Evolutionary conservation across 495 filamentous ascomycete species (phyloP).

Genomic region (Trichoderma orchidacearum): DNA sequence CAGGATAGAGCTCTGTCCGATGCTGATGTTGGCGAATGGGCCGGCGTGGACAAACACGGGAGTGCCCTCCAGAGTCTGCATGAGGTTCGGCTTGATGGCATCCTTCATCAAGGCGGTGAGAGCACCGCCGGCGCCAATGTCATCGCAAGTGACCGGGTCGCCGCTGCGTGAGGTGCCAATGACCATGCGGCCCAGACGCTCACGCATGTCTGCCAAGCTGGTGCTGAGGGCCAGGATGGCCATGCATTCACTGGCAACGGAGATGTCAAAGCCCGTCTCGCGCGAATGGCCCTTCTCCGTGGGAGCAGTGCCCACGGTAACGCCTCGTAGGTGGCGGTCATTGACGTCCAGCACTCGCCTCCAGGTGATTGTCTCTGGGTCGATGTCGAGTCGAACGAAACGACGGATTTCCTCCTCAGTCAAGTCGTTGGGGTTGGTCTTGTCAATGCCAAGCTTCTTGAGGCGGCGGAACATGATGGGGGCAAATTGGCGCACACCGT

Average conservation of each 20-base stretch:
- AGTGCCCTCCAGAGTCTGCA: conserved; percentile 96
- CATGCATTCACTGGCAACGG: conserved; percentile 96
- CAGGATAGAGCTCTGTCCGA: conserved; percentile 86
- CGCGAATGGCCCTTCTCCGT: conserved; percentile 81
- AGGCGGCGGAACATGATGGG: conserved; percentile 84
- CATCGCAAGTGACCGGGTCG: conserved; percentile 90
- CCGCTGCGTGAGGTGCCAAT: conserved; percentile 73
- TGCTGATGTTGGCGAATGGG: conserved; percentile 96
- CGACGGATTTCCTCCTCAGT: conserved; percentile 76
- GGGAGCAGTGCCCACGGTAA: conserved; percentile 74
- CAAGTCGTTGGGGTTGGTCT: conserved; percentile 82
- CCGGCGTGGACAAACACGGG: conserved; percentile 96
- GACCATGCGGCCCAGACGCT: conserved; percentile 93
- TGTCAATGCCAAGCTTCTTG: conserved; percentile 89
- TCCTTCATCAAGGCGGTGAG: conserved; percentile 93
- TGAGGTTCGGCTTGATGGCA: conserved; percentile 95
- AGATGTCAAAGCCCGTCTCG: conserved; percentile 91
- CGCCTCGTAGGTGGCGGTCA: conserved; percentile 78
- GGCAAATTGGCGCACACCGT: conserved; percentile 74
- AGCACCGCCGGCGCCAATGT: conserved; percentile 85
- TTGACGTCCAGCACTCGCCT: conserved; percentile 93
- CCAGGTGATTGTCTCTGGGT: conserved; percentile 96
- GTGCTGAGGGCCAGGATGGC: conserved; percentile 92
- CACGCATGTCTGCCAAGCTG: conserved; percentile 76
- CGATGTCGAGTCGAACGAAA: conserved; percentile 89